Conservation (phyloP, 148 eudicot species). For the Rhododendron mucronatum region DNA sequence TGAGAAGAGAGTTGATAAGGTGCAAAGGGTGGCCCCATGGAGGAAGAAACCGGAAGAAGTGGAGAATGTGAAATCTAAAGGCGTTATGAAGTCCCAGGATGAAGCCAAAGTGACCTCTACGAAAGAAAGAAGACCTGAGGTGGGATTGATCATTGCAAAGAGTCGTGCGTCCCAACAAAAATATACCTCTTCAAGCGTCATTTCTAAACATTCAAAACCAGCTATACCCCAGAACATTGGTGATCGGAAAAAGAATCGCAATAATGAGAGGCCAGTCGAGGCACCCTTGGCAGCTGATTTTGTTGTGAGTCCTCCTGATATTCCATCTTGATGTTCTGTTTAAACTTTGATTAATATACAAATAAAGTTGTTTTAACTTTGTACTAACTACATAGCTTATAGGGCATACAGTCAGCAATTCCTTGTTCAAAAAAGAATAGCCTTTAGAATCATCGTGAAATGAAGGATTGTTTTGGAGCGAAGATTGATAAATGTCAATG, state of each 20-base stretch:
- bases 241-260: constrained; percentile 24
- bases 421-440: neutral
- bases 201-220: constrained; percentile 1
- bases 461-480: neutral
- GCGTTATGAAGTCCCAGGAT: constrained; percentile 16
- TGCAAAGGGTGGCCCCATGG: constrained; percentile 18
- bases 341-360: neutral
- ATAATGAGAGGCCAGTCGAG: constrained; percentile 15
- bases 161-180: constrained; percentile 17
- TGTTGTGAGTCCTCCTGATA: constrained; percentile 26
- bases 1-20: constrained; percentile 28
- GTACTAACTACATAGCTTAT: too few species aligned
- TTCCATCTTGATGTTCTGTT: neutral
- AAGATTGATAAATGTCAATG: constrained; percentile 8
- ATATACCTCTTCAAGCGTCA: constrained; percentile 6
- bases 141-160: constrained; percentile 19
- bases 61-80: constrained; percentile 26
- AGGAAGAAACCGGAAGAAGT: constrained; percentile 30
- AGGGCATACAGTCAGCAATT: too few species aligned
- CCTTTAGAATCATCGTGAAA: neutral
- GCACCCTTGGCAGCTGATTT: constrained; percentile 11
- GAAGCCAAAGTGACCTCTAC: constrained; percentile 17
- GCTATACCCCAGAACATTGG: constrained; percentile 14
- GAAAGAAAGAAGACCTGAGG: constrained; percentile 24
- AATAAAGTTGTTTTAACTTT: neutral